Percentiles rank a stretch among this genome's conserved stretches.
phyloP scores from a whole-genome alignment of 805 yeast genomes.

The Sugiyamaella chiloensis region DNA sequence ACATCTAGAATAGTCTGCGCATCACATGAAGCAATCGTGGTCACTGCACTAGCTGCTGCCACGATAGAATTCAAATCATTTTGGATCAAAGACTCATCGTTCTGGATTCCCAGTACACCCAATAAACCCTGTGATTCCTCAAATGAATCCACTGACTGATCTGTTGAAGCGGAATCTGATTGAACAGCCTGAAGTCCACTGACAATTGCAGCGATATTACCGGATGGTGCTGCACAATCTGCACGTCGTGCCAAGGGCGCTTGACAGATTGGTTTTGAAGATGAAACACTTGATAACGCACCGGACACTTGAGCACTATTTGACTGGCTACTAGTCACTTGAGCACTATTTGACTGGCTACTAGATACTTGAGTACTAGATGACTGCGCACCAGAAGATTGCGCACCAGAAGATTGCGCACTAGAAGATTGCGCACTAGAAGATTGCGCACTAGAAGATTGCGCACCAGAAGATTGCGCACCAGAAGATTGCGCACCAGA shows the following conservation, averaged over 20 bases:
- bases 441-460: background rate
- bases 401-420: background rate
- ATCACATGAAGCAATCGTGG: slow-evolving; percentile 15
- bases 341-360: no score
- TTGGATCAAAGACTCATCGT: slow-evolving; percentile 22
- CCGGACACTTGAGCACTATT: background rate
- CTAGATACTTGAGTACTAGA: no score
- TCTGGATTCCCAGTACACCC: slow-evolving; percentile 33
- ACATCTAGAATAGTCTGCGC: background rate
- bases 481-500: background rate
- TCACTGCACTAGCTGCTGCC: slow-evolving; percentile 15
- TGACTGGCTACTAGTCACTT: background rate
- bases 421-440: background rate
- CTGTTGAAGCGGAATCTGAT: slow-evolving; percentile 16
- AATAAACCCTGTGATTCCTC: slow-evolving; percentile 22
- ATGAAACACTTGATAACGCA: no score
- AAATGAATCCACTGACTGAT: slow-evolving; percentile 11
- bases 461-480: background rate
- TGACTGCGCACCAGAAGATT: no score
- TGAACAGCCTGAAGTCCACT: slow-evolving; percentile 17
- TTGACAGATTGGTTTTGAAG: no score
- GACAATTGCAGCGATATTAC: slow-evolving; percentile 10
- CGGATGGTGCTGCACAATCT: slow-evolving; percentile 11
- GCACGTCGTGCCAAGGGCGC: no score
- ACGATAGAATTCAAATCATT: slow-evolving; percentile 18